Evolutionary conservation across 345 rosid species (phyloP), one percentile per base, ranked within the genome.

Genomic region (Brassica napus): DNA sequence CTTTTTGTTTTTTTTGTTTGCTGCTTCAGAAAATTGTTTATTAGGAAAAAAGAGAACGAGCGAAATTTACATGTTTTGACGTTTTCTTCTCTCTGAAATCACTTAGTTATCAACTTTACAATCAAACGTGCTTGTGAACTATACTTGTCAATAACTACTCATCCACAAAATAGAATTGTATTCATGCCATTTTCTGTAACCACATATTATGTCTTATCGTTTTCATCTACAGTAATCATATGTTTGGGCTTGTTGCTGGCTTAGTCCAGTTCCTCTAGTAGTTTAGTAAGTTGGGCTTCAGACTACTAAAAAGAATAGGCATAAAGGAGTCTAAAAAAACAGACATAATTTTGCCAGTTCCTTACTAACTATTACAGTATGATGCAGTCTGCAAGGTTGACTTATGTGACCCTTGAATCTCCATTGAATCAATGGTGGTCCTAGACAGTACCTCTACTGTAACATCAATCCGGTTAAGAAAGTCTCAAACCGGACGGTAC

Each of bases 51-150:
- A 35, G 28, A 47, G 16, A 47, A 47, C 34, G 47, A 61, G 42
- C 65, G 34, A 77, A 68, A 63, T 52, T 70, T 64, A 77, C 76
- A 75, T 66, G 76, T 77, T 63, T 63, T 63, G 42, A 7, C 42
- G 67, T 63, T 78, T 64, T 55, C 66, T 71, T 63, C 47, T 77
- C 81, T 71, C 76, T 52, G 0, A 26, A 54, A 54, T 71, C 60
- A 11, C 35, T 63, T 54, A 26, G 39, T 31, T 63, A 35, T 11
- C 16, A 47, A 14, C 0, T 4, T 44, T 49, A 8, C 23, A 21
- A 55, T 37, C 8, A 59, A 37, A 24, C 24, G 57, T 39, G 55
- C 47, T 44, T 15, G 31, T 44, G 28, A 72, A 71, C 12, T 9
- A 24, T 2, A 24, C 18, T 61, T 12, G 2, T 14, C 10, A 15